Evolutionary conservation across 371 early-diverging fungal species (phyloP), one percentile per base, ranked within the genome.

Genomic region (Coemansia sp.): DNA sequence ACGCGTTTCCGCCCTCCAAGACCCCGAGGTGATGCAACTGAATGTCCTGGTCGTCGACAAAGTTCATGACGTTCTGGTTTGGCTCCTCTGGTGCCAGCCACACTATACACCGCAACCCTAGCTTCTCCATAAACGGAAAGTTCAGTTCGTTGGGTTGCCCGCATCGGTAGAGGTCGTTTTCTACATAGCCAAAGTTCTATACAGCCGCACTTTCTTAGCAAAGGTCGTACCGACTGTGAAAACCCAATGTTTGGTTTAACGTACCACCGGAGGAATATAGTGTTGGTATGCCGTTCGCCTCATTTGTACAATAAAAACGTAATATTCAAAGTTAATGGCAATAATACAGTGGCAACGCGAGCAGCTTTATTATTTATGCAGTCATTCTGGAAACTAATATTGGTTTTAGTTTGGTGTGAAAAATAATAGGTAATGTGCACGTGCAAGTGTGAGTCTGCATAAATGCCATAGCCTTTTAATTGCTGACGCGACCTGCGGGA

Each of bases 111-210:
- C 90, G 91, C 58, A 98, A 84, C 0, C 93, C 95, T 1, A 98
- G 89, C 72, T 92, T 94, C 68, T 96, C 97, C 61, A 97, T 84
- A 67, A 96, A 96, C 0, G 97, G 98, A 78, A 96, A 97, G 83
- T 96, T 98, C 61, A 97, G 87, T 80, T 98, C 97, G 74, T 96
- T 96, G 5, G 98, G 97, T 78, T 96, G 96, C n/a, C 97, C 98
- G 21, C 94, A 95, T 55, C 97, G 88, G 82, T 95, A 98, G 8
- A 97, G 85, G 73, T 95, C 92, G 75, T 96, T 96, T 80, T 98
- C 97, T 52, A 95, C 91, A 87, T 95, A 90, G 21, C 97, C 97
- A 84, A 92, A 96, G 82, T 97, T 96, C 61, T 61, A 61, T 32
- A 32, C 51, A 12, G 12, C 23, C 24, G 23, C 6, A 24, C 13